Conservation (phyloP, 495 filamentous ascomycete genomes). For the Letharia lupina region DNA sequence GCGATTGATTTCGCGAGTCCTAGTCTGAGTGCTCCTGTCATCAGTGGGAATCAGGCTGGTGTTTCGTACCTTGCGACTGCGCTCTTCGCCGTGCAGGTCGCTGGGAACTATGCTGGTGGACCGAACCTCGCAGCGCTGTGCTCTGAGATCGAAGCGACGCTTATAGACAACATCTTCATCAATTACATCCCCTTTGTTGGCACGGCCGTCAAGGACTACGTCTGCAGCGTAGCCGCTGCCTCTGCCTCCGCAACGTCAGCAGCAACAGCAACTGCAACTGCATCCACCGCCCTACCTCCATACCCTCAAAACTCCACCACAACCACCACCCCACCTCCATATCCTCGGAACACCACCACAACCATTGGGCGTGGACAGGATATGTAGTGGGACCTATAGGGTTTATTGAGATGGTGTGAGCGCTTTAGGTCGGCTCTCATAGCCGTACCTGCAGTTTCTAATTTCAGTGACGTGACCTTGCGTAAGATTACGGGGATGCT, state of each 20-base stretch:
- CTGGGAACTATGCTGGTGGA: conserved; percentile 13
- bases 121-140: conserved; percentile 17
- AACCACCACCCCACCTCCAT: not conserved
- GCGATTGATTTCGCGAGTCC: conserved; percentile 3
- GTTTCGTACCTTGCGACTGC: conserved; percentile 10
- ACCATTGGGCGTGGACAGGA: conserved; percentile 8
- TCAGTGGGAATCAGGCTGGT: conserved; percentile 15
- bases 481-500: not conserved
- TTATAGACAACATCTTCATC: conserved; percentile 18
- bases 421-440: not conserved
- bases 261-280: too few species aligned
- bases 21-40: not conserved
- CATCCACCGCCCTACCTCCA: not conserved
- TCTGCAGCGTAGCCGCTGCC: conserved; percentile 12
- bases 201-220: conserved; percentile 17
- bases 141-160: conserved; percentile 16
- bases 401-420: not conserved
- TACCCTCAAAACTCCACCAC: not conserved
- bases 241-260: not conserved
- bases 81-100: conserved; percentile 20
- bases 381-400: not conserved
- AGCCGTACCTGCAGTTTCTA: not conserved
- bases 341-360: too few species aligned
- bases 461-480: not conserved
- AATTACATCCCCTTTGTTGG: conserved; percentile 3